Evolutionary conservation across 768 basidiomycete genomes (phyloP).

Genomic region (Coprinellus micaceus): DNA sequence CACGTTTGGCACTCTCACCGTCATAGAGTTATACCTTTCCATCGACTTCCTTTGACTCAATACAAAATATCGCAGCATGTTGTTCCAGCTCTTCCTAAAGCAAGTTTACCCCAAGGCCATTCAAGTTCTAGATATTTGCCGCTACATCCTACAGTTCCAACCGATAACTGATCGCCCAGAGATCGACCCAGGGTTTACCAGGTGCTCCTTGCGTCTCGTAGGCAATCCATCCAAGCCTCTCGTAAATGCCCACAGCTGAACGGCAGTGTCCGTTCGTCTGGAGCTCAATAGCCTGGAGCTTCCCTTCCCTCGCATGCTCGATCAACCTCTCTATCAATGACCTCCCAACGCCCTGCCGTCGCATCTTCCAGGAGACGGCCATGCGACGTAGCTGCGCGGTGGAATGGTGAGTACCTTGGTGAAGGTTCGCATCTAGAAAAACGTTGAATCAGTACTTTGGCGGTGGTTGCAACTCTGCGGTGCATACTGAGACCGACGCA

Average conservation of each 20-base stretch:
- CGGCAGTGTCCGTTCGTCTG: slow-evolving; percentile 14
- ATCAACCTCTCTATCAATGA: slow-evolving; percentile 12
- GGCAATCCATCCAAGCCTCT: slow-evolving; percentile 19
- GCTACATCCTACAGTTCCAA: not conserved
- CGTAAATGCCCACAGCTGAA: slow-evolving; percentile 15
- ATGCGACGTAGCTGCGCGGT: slow-evolving; percentile 19
- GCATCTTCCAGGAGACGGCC: slow-evolving; percentile 16
- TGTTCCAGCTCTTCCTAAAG: too few relatives aligned
- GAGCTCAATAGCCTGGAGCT: slow-evolving; percentile 11
- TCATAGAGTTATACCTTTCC: too few relatives aligned
- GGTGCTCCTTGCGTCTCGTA: not conserved
- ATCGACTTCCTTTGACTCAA: too few relatives aligned
- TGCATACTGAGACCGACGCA: not conserved
- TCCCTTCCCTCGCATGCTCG: slow-evolving; percentile 10
- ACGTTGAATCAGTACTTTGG: not conserved
- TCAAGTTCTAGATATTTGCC: too few relatives aligned
- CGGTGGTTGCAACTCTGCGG: not conserved
- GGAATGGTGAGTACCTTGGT: not conserved
- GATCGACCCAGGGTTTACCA: not conserved
- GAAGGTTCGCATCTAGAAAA: not conserved
- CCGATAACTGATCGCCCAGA: not conserved
- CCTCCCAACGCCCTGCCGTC: slow-evolving; percentile 14
- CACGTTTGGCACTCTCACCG: too few relatives aligned
- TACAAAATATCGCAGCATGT: too few relatives aligned
- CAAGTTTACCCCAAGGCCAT: too few relatives aligned